Base-by-base conservation (phyloP, 331 rosid species). In the Ulmus americana region DNA sequence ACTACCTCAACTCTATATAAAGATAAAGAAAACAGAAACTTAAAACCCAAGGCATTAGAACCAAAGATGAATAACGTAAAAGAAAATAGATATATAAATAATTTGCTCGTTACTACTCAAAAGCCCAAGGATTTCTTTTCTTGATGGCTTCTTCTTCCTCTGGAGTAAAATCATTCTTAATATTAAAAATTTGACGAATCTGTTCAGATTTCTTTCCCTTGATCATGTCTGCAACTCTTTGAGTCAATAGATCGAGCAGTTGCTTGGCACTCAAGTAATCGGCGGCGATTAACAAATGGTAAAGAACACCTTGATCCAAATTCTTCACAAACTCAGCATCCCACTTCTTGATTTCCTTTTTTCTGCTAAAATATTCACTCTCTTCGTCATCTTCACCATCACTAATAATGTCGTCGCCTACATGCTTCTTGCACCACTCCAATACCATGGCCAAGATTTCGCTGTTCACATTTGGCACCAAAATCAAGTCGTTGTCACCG, bases 191-290 rank as follows among this genome's bases (percentile, higher is more conserved):
- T 40, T 8, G 7, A 10, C 49, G 60, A 14, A 70, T 76, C 59
- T 65, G 55, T 55, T 70, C 80, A 44, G 65, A 18, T 45, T 47
- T 45, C 13, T 70, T 65, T 12, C 42, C 61, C 3, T 39, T 41
- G 11, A 65, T 52, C 13, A 54, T 20, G 54, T 65, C 69, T 2
- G 65, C 76, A 13, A 64, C 47, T 13, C 10, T 49, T 16, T 51
- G 46, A 40, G 22, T 16, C 44, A 41, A 2, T 2, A 47, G 59
- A 35, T 63, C 59, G n/a, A 45, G 42, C 52, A 72, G 15, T 8
- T 63, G 45, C 38, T 40, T n/a, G 10, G 6, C 20, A 8, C 42
- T 35, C 4, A 56, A 58, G 39, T 35, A 46, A 38, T 6, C 41
- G 8, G 70, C 70, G 0, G 53, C 40, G 2, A 59, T 9, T 14